These are phyloP conservation scores for Cystobasidiaceae sp. DNA, from an alignment of 1,284 basidiomycete species.

Conservation along the genomic window DNA sequence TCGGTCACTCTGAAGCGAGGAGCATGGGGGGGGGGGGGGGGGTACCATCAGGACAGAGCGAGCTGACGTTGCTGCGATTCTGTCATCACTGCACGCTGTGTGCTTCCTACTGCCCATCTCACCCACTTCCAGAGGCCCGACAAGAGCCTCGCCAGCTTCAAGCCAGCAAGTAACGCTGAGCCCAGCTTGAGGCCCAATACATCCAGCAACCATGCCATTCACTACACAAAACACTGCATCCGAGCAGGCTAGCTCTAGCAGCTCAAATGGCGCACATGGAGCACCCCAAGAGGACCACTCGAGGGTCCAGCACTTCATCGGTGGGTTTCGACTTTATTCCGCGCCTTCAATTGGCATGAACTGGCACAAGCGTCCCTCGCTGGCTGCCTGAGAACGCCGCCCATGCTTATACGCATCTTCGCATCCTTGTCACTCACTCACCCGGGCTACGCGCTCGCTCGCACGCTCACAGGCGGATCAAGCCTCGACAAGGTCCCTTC, in stretches of 20 bases:
- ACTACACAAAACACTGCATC: not conserved
- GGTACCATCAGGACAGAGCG: no score
- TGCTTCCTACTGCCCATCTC: no score
- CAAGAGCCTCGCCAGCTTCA: no score
- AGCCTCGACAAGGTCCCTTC: conserved; percentile 75
- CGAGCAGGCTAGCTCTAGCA: not conserved
- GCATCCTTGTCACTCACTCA: not conserved
- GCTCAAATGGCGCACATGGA: not conserved
- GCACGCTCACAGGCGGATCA: conserved; percentile 68
- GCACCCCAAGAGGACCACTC: conserved; percentile 48
- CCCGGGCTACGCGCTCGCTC: no score
- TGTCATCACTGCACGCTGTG: no score
- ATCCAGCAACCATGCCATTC: not conserved
- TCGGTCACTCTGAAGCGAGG: no score
- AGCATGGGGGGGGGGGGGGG: no score
- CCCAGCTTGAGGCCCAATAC: not conserved
- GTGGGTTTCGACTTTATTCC: conserved; percentile 51
- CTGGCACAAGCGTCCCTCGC: no score
- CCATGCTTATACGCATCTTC: not conserved
- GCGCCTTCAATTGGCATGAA: not conserved
- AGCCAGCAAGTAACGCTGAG: not conserved
- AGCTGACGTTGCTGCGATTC: no score
- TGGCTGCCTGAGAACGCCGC: no score
- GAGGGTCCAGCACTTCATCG: conserved; percentile 80
- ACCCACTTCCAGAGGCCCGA: no score